Base-by-base conservation (phyloP, 1,139 yeast genomes). In the Hanseniaspora sp. region DNA sequence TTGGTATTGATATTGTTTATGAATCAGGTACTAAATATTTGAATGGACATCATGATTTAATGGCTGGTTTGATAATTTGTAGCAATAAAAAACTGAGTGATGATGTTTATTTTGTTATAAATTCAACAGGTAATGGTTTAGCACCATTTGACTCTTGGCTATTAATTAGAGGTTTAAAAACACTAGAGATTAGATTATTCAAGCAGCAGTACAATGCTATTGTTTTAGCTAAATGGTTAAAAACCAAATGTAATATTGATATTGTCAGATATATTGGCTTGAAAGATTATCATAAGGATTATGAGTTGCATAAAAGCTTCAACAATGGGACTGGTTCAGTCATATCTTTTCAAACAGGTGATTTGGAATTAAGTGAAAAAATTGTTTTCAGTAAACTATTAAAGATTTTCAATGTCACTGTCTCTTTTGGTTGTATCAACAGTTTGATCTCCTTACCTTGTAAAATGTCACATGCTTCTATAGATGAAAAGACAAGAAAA, bases 391-490 rank as follows among this genome's bases (percentile, higher is more conserved):
- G 74, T 53, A 79, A 90, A 11, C 57, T 58, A 17, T 63, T 70
- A 55, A 79, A 82, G 56, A 74, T 90, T 46, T 90, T 86, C 73
- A 88, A 92, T 40, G 87, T 90, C 60, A 86, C 95, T 9, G 96
- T 90, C 5, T 85, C 95, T 6, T 90, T 90, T 69, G 97, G 97
- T 18, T 85, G 95, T 67, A 96, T 90, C 56, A 86, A 87, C 70
- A 86, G 95, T 18, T 74, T 90, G 63, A 86, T 90, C 57, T 84
- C 94, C 48, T 79, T 88, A 83, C 96, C 96, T 12, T 86, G 96
- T 69, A 80, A 80, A 68, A 88, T 88, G 96, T 86, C 95, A 2
- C 96, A 88, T 66, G 96, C 96, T n/a, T 83, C 95, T 6, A 88
- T 90, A 59, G 96, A 87, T 64, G 83, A 88, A 40, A 80, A 85